phyloP scores from a whole-genome alignment of 768 basidiomycete species.

The Termitomyces sp. region DNA sequence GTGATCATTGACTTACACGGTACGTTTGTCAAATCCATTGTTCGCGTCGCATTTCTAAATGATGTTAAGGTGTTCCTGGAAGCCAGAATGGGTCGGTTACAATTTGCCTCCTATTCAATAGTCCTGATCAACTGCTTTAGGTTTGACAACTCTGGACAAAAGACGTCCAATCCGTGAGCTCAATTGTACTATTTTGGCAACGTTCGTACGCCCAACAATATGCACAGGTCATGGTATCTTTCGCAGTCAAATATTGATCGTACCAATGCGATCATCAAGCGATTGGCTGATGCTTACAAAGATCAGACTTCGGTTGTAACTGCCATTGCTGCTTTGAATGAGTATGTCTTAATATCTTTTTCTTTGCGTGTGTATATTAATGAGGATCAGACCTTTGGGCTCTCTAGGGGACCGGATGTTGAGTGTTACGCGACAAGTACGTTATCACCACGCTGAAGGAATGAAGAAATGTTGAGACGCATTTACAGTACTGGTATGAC shows the following conservation, averaged over 20 bases:
- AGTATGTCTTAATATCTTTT: slow-evolving; percentile 42
- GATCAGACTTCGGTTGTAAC: slow-evolving; percentile 54
- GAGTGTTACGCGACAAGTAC: slow-evolving; percentile 42
- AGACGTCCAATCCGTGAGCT: slow-evolving; percentile 50
- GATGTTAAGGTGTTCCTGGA: slow-evolving; percentile 61
- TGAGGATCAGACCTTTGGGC: slow-evolving; percentile 62
- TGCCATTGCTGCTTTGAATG: slow-evolving; percentile 75
- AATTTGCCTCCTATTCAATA: not conserved
- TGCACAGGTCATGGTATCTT: slow-evolving; percentile 61
- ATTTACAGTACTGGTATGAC: slow-evolving; percentile 63
- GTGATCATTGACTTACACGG: slow-evolving; percentile 80
- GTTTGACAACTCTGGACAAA: slow-evolving; percentile 82
- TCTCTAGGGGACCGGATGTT: slow-evolving; percentile 55
- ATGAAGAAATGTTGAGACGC: slow-evolving; percentile 16
- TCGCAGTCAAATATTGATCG: slow-evolving; percentile 64
- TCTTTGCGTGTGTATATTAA: not conserved
- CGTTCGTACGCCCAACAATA: slow-evolving; percentile 10
- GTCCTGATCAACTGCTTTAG: slow-evolving; percentile 33
- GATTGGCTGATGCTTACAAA: slow-evolving; percentile 58
- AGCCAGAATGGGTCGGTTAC: slow-evolving; percentile 72
- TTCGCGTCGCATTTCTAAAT: slow-evolving; percentile 1
- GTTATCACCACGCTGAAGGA: not conserved
- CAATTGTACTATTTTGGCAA: not conserved
- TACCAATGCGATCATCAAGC: slow-evolving; percentile 63
- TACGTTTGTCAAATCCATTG: slow-evolving; percentile 12